Evolutionary conservation across 768 basidiomycete genomes (phyloP).

Genomic region (Heimioporus sp.): DNA sequence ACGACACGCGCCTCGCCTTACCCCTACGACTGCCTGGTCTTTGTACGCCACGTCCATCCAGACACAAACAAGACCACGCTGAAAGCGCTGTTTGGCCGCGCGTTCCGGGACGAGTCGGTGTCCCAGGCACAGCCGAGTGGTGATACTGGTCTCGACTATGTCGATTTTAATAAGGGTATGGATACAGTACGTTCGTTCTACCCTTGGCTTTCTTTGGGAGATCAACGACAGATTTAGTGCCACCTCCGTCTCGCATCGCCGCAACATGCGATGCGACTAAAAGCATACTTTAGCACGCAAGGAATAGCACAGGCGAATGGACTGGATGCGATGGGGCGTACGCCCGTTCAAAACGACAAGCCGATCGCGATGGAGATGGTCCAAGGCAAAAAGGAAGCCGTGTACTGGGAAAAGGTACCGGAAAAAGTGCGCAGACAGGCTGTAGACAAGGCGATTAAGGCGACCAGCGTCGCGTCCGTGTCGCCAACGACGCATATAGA

Average conservation of each 20-base stretch:
- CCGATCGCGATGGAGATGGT: slow-evolving; percentile 55
- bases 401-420: slow-evolving; percentile 83
- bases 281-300: slow-evolving; percentile 41
- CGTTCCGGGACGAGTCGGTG: slow-evolving; percentile 28
- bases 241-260: slow-evolving; percentile 65
- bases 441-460: slow-evolving; percentile 42
- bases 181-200: slow-evolving; percentile 49
- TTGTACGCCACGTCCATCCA: slow-evolving; percentile 65
- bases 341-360: slow-evolving; percentile 13
- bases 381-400: slow-evolving; percentile 56
- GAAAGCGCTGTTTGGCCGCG: slow-evolving; percentile 50
- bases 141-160: slow-evolving; percentile 59
- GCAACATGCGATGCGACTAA: slow-evolving; percentile 42
- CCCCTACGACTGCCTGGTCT: slow-evolving; percentile 67
- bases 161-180: slow-evolving; percentile 78
- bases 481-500: not conserved
- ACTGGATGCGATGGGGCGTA: slow-evolving; percentile 51
- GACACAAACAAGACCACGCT: slow-evolving; percentile 83
- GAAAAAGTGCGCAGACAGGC: slow-evolving; percentile 66
- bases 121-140: not conserved
- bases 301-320: slow-evolving; percentile 45
- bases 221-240: slow-evolving; percentile 44
- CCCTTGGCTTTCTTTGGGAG: not conserved
- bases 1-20: slow-evolving; percentile 39
- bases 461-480: not conserved